Evolutionary conservation across 805 yeast species (phyloP), one percentile per base, ranked within the genome.

Genomic region (Lipomyces starkeyi): DNA sequence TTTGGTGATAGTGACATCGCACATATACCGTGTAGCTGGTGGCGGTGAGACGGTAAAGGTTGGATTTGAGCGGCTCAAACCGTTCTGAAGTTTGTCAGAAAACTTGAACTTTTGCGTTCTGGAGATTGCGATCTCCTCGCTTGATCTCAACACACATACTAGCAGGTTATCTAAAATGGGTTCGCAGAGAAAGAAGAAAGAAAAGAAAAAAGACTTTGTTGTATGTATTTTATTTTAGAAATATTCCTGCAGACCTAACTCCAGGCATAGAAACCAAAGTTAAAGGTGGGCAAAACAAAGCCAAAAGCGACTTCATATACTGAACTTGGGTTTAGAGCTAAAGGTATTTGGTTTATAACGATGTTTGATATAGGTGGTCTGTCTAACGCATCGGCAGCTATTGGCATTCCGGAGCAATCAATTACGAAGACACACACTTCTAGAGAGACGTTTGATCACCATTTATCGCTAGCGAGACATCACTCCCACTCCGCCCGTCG

Each of bases 211-310:
- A 79, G 97, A 91, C 75, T 91, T 91, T 76, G 83, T 80, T 62
- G 81, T 79, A 72, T 9, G 80, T 73, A 53, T n/a, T 13, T 34
- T 13, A 4, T 43, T 43, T n/a, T 17, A 6, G 27, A 22, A 20
- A 34, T 32, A 54, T 40, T 65, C 54, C 59, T 54, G 55, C 59
- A 32, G 53, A 43, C 35, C 27, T 22, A 27, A 14, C 32, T 14
- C 40, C 7, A 8, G 61, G 8, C 20, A 17, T 14, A 81, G 75
- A 92, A 92, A 78, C 83, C 87, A 67, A 94, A 91, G 81, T 84
- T 95, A 62, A 89, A 85, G 75, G 98, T 95, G 43, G 99, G 99
- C 65, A 95, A 95, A 78, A 82, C 89, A 2, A 86, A 86, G 22
- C 86, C 87, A 5, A 86, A 86, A 70, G 87, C 93, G 5, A 85